A percentile compares a stretch with the other conserved stretches of the same genome.
These are phyloP conservation scores for Vaccinium darrowii DNA, from an alignment of 148 eudicot genomes.

Conservation along the genomic window DNA sequence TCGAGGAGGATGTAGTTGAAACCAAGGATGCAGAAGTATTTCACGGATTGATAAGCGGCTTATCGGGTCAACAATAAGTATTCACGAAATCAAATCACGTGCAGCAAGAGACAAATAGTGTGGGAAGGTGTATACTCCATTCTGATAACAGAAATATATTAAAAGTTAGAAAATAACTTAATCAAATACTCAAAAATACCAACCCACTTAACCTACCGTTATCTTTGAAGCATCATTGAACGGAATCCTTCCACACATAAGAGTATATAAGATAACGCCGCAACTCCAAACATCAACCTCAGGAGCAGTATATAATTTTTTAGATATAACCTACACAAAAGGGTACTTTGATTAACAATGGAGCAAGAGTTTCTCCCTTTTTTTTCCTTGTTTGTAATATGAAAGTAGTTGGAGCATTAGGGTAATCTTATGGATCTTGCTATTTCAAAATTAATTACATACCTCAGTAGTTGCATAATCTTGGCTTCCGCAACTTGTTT, in stretches of 20 bases:
- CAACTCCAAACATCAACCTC: constrained; percentile 99
- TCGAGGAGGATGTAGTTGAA: constrained; percentile 86
- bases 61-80: constrained; percentile 94
- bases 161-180: too few relatives aligned
- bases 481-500: constrained; percentile 97
- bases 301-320: constrained; percentile 92
- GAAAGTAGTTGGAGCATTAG: too few relatives aligned
- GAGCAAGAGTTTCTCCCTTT: too few relatives aligned
- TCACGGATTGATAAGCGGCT: constrained; percentile 90
- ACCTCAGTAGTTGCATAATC: constrained; percentile 99
- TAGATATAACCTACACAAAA: constrained; percentile 70
- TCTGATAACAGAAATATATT: constrained; percentile 34
- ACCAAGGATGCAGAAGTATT: constrained; percentile 83
- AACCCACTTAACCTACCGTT: too few relatives aligned
- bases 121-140: constrained; percentile 94
- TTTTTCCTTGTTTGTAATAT: too few relatives aligned
- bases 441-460: background rate
- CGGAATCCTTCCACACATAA: constrained; percentile 95
- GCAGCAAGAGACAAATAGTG: constrained; percentile 88
- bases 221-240: constrained; percentile 64
- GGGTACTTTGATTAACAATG: too few relatives aligned
- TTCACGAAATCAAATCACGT: constrained; percentile 81
- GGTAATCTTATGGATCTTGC: background rate
- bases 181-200: too few relatives aligned
- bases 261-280: constrained; percentile 92